Evolutionary conservation across 2,329 filamentous ascomycete genomes (phyloP).

Genomic region (Pyrenophora graminea): DNA sequence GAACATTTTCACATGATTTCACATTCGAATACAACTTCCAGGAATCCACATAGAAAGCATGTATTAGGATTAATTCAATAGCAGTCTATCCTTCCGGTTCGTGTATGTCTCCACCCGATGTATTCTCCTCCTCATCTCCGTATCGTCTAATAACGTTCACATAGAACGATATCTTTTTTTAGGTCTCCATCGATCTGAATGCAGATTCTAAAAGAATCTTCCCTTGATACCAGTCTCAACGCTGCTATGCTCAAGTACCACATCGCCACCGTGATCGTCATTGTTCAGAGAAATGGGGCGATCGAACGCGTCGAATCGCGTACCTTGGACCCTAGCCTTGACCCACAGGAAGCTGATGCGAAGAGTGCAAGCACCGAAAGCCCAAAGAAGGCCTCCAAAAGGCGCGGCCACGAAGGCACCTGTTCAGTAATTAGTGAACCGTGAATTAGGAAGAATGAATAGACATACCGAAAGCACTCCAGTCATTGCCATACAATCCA

Average conservation of each 20-base stretch:
- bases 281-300: slow-evolving; percentile 29
- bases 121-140: too few relatives aligned
- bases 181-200: too few relatives aligned
- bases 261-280: slow-evolving; percentile 33
- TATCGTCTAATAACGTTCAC: too few relatives aligned
- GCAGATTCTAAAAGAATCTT: slow-evolving; percentile 35
- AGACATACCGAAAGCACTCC: slow-evolving; percentile 71
- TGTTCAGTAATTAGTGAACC: slow-evolving; percentile 22
- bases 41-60: too few relatives aligned
- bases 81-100: too few relatives aligned
- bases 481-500: slow-evolving; percentile 76
- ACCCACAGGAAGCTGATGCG: slow-evolving; percentile 65
- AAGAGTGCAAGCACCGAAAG: slow-evolving; percentile 63
- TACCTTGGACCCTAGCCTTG: slow-evolving; percentile 61
- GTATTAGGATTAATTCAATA: too few relatives aligned
- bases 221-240: slow-evolving; percentile 33
- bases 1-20: too few relatives aligned
- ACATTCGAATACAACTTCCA: too few relatives aligned
- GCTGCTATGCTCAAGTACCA: slow-evolving; percentile 30
- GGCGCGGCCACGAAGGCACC: slow-evolving; percentile 78
- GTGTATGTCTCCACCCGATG: too few relatives aligned
- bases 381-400: slow-evolving; percentile 74
- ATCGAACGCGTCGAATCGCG: slow-evolving; percentile 70
- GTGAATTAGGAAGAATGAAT: not conserved
- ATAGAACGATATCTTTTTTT: too few relatives aligned